Percentiles rank a stretch among this genome's conserved stretches.
Evolutionary conservation across 139 green algal species (phyloP).

Genomic region (Chlorella vulgaris): DNA sequence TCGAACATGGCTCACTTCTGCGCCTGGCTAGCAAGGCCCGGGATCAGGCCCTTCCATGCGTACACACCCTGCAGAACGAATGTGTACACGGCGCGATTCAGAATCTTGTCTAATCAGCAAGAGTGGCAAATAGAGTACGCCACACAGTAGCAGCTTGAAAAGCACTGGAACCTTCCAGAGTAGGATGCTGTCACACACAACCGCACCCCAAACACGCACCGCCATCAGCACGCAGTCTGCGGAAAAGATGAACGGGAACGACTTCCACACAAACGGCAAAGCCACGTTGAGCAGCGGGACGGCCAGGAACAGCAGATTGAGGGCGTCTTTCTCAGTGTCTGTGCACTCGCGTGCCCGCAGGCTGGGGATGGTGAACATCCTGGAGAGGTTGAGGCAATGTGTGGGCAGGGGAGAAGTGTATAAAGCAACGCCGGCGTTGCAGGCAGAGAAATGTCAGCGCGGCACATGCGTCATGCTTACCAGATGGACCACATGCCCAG

Average conservation of each 20-base stretch:
- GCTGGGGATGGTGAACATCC: slow-evolving; percentile 96
- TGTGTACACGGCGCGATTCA: not conserved
- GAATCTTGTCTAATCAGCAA: too few species aligned
- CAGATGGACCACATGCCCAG: slow-evolving; percentile 98
- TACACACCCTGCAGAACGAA: slow-evolving; percentile 61
- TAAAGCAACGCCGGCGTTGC: too few species aligned
- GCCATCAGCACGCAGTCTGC: slow-evolving; percentile 82
- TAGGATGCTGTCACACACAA: too few species aligned
- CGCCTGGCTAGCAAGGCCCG: not conserved
- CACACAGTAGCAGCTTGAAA: not conserved
- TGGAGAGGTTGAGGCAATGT: not conserved
- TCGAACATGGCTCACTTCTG: slow-evolving; percentile 8
- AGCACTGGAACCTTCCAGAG: too few species aligned
- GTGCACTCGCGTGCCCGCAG: slow-evolving; percentile 92
- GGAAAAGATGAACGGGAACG: slow-evolving; percentile 90
- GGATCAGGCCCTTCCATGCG: slow-evolving; percentile 74
- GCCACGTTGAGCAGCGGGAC: slow-evolving; percentile 94
- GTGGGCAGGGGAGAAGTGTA: not conserved
- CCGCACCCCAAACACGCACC: too few species aligned
- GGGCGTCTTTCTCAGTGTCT: slow-evolving; percentile 91
- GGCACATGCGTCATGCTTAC: not conserved
- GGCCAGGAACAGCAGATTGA: slow-evolving; percentile 95
- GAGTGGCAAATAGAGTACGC: too few species aligned
- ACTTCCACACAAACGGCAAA: slow-evolving; percentile 93
- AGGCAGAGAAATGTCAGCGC: too few species aligned